Base-by-base conservation (phyloP, 495 filamentous ascomycete species). In the Daldinia childiae region DNA sequence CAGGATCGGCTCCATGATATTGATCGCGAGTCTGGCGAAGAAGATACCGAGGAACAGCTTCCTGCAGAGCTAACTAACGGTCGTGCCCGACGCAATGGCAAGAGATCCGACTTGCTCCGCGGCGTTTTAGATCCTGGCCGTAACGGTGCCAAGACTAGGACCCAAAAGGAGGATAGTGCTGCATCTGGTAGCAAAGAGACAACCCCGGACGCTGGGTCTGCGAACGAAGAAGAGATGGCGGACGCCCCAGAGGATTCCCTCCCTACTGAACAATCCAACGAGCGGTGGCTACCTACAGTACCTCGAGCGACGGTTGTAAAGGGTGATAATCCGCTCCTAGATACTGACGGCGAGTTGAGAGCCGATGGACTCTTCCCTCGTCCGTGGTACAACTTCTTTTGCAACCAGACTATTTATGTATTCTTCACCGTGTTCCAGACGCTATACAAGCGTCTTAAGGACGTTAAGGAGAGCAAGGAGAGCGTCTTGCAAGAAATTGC, bases 341-440 rank as follows among this genome's bases (percentile, higher is more conserved):
- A 83, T 60, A 78, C 72, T 19, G 85, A 89, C 73, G 88, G 85
- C 27, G 87, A 93, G 74, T 85, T 91, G 72, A 90, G 89, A 27
- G 87, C 92, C 7, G 93, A 97, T 54, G 89, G 93, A 52, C 90
- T 92, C 26, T 97, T 93, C 82, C 85, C 86, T 70, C 91, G 95
- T 63, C 86, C 88, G 8, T 86, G 83, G 68, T 97, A 91, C 82
- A 92, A 93, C 68, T 86, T 98, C 73, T 99, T 94, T 81, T 90
- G 89, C 76, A 98, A 97, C 77, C 85, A 92, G 64, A 90, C 90
- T 51, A 92, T 99, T 48, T 95, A 91, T 73, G 93, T 93, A 81
- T 97, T 99, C 84, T 91, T 99, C 83, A 90, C 91, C 19, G 88
- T 95, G 38, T 97, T 98, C 79, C 89, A 95, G 78, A 90, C 91